phyloP scores from a whole-genome alignment of 306 rosid species.

The Astragalus membranaceus region DNA sequence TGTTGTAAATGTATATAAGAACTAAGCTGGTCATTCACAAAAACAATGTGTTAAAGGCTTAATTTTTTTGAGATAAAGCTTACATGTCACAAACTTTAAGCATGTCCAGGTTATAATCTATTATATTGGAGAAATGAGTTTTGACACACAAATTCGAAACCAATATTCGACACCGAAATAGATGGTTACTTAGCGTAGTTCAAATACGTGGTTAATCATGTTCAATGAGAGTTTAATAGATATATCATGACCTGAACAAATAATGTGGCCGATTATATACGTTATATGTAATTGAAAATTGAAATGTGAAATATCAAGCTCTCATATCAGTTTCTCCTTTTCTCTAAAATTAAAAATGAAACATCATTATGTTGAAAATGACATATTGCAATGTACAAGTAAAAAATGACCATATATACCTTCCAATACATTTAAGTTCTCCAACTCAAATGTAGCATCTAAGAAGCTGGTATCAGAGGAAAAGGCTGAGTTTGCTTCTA shows the following conservation, averaged over 20 bases:
- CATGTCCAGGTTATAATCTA: background rate
- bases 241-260: no score
- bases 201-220: no score
- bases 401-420: conserved; percentile 25
- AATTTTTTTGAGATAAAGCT: background rate
- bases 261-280: no score
- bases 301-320: no score
- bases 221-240: no score
- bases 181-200: no score
- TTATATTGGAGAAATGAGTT: no score
- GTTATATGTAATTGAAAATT: no score
- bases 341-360: background rate
- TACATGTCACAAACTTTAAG: background rate
- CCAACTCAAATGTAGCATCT: conserved; percentile 35
- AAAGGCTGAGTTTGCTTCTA: conserved; percentile 26
- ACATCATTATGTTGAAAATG: background rate
- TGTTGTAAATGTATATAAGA: background rate
- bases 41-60: background rate
- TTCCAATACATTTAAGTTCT: conserved; percentile 10
- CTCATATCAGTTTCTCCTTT: background rate
- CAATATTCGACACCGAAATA: no score
- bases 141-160: no score
- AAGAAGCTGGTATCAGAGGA: conserved; percentile 35
- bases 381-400: background rate
- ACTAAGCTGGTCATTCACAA: background rate